Evolutionary conservation across 2,329 filamentous ascomycete genomes (phyloP), one percentile per base, ranked within the genome.

Genomic region (Ophiostoma sp.): DNA sequence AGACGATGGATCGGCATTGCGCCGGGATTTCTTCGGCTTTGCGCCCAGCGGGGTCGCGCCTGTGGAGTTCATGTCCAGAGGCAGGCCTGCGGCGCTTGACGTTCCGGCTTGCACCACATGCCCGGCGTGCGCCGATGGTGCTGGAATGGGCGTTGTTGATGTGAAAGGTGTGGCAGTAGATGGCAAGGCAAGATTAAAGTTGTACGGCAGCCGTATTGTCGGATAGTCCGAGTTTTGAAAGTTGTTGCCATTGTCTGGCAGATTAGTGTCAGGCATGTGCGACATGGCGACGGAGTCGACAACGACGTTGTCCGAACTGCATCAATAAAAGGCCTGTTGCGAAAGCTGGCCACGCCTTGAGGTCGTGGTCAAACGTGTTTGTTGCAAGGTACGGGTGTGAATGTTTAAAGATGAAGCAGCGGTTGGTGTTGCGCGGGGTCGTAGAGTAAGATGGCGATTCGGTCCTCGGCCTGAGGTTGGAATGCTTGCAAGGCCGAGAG

Each of bases 21-120:
- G 81, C 72, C 83, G 79, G 18, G 82, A 74, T 74, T 84, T 84
- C 77, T 85, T 85, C 76, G 44, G 64, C 14, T 65, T 65, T 80
- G 82, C 63, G 75, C 45, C 12, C 41, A 18, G 27, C 38, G 16
- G 47, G 58, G 18, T 16, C 47, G 36, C 27, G 18, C 27, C n/a
- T 38, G 65, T n/a, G 49, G 38, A 5, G 62, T 27, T 64, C 38
- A 18, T 27, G 11, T 27, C 44, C 42, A 4, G 63, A 7, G 64
- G 44, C 44, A 52, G 12, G 45, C 44, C 64, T 14, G 36, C 4
- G 14, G 8, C 45, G 36, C 3, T 14, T 27, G 12, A 47, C 18
- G 27, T n/a, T 11, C 16, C 41, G 16, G 41, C 12, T n/a, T 64
- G 41, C n/a, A 12, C 18, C 16, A 9, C 41, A 45, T 41, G 38